Conservation (phyloP, 768 basidiomycete genomes). For the Rubroboletus satanas region DNA sequence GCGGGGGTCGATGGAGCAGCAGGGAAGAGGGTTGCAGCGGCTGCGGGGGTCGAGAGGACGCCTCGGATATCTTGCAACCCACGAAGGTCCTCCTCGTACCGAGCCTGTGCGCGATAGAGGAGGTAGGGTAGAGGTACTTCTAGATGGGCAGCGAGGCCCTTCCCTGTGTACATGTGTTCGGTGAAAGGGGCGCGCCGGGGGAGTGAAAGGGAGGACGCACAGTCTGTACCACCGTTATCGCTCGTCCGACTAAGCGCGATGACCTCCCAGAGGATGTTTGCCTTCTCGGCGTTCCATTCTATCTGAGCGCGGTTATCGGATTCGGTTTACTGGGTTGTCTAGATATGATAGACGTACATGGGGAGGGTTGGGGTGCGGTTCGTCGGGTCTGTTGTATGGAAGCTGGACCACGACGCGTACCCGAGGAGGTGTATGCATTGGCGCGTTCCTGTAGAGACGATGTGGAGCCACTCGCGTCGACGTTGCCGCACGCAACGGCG, state of each 20-base stretch:
- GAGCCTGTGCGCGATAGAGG: constrained; percentile 76
- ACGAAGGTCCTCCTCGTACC: constrained; percentile 82
- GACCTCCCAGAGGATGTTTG: constrained; percentile 82
- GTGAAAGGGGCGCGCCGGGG: background rate
- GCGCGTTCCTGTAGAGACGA: background rate
- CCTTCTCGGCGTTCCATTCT: constrained; percentile 82
- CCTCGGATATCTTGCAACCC: constrained; percentile 71
- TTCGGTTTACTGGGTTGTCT: constrained; percentile 5
- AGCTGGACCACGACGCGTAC: constrained; percentile 76
- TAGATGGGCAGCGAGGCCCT: constrained; percentile 73
- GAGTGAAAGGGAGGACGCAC: constrained; percentile 41
- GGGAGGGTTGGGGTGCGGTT: constrained; percentile 62
- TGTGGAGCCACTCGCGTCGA: background rate
- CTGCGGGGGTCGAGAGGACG: constrained; percentile 46
- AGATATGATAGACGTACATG: constrained; percentile 43
- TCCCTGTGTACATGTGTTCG: constrained; percentile 50
- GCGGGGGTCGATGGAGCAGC: constrained; percentile 12
- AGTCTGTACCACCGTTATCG: constrained; percentile 74
- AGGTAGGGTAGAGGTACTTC: constrained; percentile 82
- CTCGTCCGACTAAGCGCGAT: constrained; percentile 73
- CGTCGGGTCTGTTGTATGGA: constrained; percentile 74
- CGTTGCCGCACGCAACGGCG: background rate
- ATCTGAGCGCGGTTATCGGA: constrained; percentile 45
- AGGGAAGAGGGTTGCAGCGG: constrained; percentile 28
- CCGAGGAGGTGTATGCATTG: constrained; percentile 29